These are phyloP conservation scores for Otatea glauca DNA, from an alignment of 176 grass and related monocot species.

Conservation along the genomic window DNA sequence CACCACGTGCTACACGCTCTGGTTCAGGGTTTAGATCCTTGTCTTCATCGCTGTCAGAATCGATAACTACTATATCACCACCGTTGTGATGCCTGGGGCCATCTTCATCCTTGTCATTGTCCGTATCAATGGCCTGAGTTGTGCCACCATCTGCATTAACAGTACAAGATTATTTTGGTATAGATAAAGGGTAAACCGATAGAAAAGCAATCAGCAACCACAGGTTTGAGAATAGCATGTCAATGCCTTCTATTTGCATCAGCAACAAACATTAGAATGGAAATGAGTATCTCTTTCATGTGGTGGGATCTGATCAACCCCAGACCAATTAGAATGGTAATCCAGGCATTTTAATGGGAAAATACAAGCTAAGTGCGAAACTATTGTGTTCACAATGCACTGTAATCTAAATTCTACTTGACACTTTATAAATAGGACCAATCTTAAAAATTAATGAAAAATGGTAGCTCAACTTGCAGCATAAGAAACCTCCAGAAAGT, in stretches of 20 bases:
- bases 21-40: constrained; percentile 9
- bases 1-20: not conserved
- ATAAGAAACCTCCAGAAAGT: constrained; percentile 13
- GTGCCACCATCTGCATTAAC: constrained; percentile 19
- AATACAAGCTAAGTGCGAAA: constrained; percentile 23
- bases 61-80: not conserved
- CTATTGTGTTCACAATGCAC: not conserved
- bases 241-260: constrained; percentile 3
- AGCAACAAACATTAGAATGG: no score
- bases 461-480: constrained; percentile 22
- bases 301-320: not conserved
- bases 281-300: no score
- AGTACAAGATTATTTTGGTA: constrained; percentile 16
- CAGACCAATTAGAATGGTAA: constrained; percentile 4
- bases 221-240: constrained; percentile 24
- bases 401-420: constrained; percentile 24
- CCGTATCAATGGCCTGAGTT: constrained; percentile 23
- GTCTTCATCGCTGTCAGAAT: constrained; percentile 47
- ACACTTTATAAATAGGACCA: not conserved
- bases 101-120: constrained; percentile 34
- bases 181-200: not conserved
- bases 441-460: constrained; percentile 23
- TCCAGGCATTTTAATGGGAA: not conserved
- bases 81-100: not conserved
- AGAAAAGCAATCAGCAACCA: constrained; percentile 21